phyloP scores from a whole-genome alignment of 176 grass and related monocot species.

The Carex parvula region DNA sequence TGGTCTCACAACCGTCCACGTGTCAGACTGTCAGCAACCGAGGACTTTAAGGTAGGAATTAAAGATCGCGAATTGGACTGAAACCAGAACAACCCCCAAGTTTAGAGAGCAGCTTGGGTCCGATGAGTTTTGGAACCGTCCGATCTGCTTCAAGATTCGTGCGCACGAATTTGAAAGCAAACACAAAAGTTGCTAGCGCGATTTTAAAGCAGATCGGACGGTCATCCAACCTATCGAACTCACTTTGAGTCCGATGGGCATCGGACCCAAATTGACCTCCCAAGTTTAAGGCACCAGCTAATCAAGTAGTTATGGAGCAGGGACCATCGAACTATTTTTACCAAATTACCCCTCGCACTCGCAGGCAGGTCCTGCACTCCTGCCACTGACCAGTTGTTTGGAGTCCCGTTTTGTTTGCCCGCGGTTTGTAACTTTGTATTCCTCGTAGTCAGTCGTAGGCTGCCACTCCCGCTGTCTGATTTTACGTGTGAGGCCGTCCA shows the following conservation, averaged over 20 bases:
- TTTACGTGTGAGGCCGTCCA: neutral
- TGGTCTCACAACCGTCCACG: neutral
- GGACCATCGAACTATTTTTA: neutral
- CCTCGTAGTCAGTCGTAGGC: neutral
- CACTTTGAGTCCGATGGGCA: no score
- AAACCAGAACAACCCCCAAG: no score
- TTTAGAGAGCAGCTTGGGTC: no score
- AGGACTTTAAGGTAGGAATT: neutral
- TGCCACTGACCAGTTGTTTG: neutral
- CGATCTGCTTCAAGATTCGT: no score
- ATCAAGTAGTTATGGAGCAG: neutral
- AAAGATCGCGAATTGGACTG: neutral
- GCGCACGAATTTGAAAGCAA: no score
- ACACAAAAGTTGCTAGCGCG: no score
- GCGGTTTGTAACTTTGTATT: no score
- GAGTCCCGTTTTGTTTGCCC: neutral
- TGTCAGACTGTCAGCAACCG: neutral
- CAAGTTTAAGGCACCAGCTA: slow-evolving; percentile 18
- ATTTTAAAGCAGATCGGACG: no score
- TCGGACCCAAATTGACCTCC: no score
- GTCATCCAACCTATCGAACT: no score
- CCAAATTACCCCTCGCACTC: neutral
- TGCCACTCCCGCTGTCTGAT: neutral
- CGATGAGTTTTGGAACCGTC: no score
- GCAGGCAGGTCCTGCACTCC: neutral